A percentile compares a stretch with the other conserved stretches of the same genome.
These are phyloP conservation scores for Psilocybe tampanensis DNA, from an alignment of 768 basidiomycete genomes.

Conservation along the genomic window DNA sequence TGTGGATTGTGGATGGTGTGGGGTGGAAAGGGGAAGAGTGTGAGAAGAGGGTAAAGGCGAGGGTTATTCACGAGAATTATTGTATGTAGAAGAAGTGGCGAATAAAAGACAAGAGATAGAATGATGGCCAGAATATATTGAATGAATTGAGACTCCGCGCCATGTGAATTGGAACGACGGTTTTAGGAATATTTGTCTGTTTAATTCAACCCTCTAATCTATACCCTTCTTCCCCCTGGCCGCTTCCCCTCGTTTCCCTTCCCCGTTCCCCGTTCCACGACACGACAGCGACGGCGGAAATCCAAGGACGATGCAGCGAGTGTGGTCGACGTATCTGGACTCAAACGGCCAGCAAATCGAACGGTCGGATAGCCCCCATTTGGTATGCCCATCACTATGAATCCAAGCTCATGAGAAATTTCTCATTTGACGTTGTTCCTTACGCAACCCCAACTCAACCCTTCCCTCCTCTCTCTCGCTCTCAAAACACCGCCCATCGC, in stretches of 20 bases:
- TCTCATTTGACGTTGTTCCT: constrained; percentile 2
- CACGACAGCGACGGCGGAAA: no score
- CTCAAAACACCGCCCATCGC: not conserved
- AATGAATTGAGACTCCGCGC: no score
- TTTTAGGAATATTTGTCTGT: no score
- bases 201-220: no score
- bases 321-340: constrained; percentile 57
- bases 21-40: no score
- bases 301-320: constrained; percentile 49
- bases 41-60: no score
- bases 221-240: not conserved
- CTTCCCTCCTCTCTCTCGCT: not conserved
- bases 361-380: constrained; percentile 14
- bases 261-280: not conserved
- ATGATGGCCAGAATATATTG: no score
- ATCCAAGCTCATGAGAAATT: constrained; percentile 7
- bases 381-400: not conserved
- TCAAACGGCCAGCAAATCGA: constrained; percentile 14
- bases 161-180: no score
- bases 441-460: constrained; percentile 9
- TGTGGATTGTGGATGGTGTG: no score
- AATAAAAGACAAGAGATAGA: no score
- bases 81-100: no score
- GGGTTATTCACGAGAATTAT: no score
- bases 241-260: not conserved